Evolutionary conservation across 805 yeast genomes (phyloP).

Genomic region (Metschnikowia corniflorae): DNA sequence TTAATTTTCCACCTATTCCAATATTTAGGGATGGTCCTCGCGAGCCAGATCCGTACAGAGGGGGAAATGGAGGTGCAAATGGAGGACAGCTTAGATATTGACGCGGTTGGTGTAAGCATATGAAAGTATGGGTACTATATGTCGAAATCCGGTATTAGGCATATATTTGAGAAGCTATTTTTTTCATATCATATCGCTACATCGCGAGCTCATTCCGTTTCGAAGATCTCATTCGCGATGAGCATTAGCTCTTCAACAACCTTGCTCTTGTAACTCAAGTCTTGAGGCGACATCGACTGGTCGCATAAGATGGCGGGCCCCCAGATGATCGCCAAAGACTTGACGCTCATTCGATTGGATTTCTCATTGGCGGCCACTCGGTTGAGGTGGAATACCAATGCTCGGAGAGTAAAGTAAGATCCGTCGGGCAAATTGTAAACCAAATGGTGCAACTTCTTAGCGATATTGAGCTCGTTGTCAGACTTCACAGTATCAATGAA

Average conservation of each 20-base stretch:
- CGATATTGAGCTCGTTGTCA: constrained; percentile 43
- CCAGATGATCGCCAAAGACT: constrained; percentile 88
- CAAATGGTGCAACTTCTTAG: constrained; percentile 78
- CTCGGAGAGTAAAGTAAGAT: constrained; percentile 86
- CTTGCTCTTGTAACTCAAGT: constrained; percentile 68
- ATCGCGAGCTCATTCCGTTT: too few relatives aligned
- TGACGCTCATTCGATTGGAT: constrained; percentile 75
- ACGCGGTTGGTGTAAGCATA: too few relatives aligned
- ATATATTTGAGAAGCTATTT: too few relatives aligned
- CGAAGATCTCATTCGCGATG: constrained; percentile 76
- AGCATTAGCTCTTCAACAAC: constrained; percentile 81
- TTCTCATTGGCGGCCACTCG: constrained; percentile 62
- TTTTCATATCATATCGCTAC: too few relatives aligned
- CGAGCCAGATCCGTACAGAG: constrained; percentile 4
- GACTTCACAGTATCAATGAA: constrained; percentile 68
- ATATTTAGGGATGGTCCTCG: constrained; percentile 7
- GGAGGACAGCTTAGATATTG: constrained; percentile 15
- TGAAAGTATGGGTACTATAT: too few relatives aligned
- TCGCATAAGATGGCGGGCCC: constrained; percentile 82
- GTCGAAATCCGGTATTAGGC: too few relatives aligned
- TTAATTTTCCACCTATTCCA: constrained; percentile 19
- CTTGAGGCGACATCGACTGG: constrained; percentile 62
- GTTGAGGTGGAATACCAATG: constrained; percentile 79
- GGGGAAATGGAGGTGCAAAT: constrained; percentile 1
- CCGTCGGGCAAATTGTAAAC: constrained; percentile 92